Conservation (phyloP, 257 asterid genomes). For the Solanum stenotomum region DNA sequence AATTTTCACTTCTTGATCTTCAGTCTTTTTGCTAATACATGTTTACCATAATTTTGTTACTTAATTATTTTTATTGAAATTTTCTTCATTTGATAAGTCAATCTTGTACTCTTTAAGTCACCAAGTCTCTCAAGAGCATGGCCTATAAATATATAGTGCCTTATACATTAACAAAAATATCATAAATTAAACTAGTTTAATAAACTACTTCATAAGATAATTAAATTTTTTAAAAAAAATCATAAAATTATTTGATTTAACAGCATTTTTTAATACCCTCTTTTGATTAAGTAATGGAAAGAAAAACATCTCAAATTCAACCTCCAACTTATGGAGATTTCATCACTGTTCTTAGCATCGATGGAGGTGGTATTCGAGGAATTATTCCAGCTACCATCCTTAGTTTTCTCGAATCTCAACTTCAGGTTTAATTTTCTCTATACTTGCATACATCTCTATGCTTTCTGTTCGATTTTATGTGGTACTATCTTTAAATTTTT, state of each 20-base stretch:
- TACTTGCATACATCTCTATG: too few relatives aligned
- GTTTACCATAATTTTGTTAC: neutral
- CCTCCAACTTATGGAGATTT: conserved; percentile 30
- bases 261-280: neutral
- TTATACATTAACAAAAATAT: neutral
- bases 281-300: neutral
- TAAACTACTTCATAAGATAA: neutral
- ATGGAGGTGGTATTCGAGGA: conserved; percentile 61
- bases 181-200: neutral
- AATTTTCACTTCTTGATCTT: too few relatives aligned
- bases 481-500: neutral
- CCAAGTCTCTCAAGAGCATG: neutral
- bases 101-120: neutral
- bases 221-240: neutral
- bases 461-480: neutral
- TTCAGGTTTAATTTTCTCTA: conserved; percentile 20
- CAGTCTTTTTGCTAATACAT: neutral
- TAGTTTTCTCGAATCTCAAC: conserved; percentile 36
- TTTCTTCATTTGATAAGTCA: neutral
- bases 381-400: conserved; percentile 38
- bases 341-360: conserved; percentile 38
- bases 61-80: neutral
- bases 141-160: neutral
- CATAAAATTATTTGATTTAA: neutral
- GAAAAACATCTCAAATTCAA: conserved; percentile 18